A percentile compares a stretch with the other conserved stretches of the same genome.
phyloP scores from a whole-genome alignment of 148 eudicot genomes.

The Amaranthus hypochondriacus region DNA sequence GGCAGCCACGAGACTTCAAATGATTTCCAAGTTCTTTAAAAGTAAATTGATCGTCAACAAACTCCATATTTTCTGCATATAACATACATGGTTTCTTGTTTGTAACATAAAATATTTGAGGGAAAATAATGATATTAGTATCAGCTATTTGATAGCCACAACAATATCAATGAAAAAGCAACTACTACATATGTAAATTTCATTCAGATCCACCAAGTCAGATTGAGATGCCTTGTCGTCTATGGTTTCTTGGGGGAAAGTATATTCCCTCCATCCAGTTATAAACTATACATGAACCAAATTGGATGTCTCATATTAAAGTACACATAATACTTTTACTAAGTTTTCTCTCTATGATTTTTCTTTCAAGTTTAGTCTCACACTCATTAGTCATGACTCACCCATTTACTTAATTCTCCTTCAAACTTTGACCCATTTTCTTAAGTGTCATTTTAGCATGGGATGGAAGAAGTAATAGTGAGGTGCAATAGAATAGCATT shows the following conservation, averaged over 20 bases:
- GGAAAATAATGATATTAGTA: background rate
- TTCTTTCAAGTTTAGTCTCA: background rate
- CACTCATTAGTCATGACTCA: too few relatives aligned
- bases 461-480: too few relatives aligned
- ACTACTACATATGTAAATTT: background rate
- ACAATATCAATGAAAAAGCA: background rate
- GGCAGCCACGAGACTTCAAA: conserved; percentile 65
- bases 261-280: background rate
- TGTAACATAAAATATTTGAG: background rate
- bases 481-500: background rate
- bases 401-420: too few relatives aligned
- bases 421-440: too few relatives aligned
- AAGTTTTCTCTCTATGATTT: background rate
- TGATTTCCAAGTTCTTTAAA: conserved; percentile 75
- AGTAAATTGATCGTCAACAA: conserved; percentile 82
- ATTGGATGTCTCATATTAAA: background rate
- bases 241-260: background rate
- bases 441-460: too few relatives aligned
- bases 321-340: background rate
- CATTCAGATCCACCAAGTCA: background rate
- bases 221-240: background rate
- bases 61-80: conserved; percentile 75
- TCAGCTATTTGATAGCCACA: background rate
- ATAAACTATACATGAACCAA: background rate
- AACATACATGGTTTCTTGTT: background rate